These are phyloP conservation scores for Microbotryomycetes sp. DNA, from an alignment of 1,284 basidiomycete genomes.

Conservation along the genomic window DNA sequence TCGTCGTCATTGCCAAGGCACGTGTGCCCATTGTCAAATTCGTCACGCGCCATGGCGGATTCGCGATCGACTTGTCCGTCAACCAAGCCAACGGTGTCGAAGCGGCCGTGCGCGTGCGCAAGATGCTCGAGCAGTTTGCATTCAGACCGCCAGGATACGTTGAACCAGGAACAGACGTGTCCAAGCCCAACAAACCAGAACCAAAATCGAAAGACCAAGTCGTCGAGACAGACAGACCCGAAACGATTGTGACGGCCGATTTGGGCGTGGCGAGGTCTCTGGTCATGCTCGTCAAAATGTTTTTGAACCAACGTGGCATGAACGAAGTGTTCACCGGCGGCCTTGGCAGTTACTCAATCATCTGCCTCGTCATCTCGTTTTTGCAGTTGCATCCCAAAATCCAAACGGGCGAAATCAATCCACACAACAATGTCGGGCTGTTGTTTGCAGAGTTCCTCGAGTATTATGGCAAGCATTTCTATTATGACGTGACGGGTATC, in stretches of 20 bases:
- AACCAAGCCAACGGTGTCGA: constrained; percentile 80
- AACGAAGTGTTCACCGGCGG: constrained; percentile 97
- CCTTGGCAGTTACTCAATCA: constrained; percentile 87
- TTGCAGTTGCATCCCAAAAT: constrained; percentile 96
- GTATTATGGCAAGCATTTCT: constrained; percentile 86
- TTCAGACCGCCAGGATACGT: constrained; percentile 21
- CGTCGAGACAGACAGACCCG: not conserved
- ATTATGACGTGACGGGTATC: constrained; percentile 81
- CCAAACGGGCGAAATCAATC: constrained; percentile 75
- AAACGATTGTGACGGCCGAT: constrained; percentile 20
- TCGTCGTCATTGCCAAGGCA: constrained; percentile 35
- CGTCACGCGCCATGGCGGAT: constrained; percentile 59
- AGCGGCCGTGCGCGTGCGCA: constrained; percentile 51
- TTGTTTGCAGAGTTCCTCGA: constrained; percentile 95
- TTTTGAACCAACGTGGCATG: constrained; percentile 82
- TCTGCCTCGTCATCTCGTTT: constrained; percentile 86
- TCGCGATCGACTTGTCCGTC: constrained; percentile 83
- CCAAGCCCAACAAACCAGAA: not conserved
- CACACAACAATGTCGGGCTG: constrained; percentile 79
- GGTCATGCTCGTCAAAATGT: constrained; percentile 80
- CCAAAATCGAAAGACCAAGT: constrained; percentile 7
- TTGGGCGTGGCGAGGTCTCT: constrained; percentile 45
- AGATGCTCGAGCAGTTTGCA: constrained; percentile 29
- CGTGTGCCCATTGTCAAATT: constrained; percentile 75
- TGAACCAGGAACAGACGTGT: constrained; percentile 10